phyloP scores from a whole-genome alignment of 495 filamentous ascomycete genomes.

The Xylaria venustula region DNA sequence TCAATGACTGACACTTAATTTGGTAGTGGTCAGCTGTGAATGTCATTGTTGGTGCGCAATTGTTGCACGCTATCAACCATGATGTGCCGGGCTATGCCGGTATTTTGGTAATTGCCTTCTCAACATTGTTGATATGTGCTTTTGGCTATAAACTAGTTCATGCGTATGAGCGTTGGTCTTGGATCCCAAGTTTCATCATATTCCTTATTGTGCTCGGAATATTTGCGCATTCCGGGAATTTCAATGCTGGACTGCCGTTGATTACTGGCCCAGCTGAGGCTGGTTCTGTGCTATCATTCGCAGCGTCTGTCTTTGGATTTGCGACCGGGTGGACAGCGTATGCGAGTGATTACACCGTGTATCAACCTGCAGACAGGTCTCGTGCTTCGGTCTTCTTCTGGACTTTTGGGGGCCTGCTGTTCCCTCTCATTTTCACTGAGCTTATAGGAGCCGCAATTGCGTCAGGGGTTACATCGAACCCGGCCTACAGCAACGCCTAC shows the following conservation, averaged over 20 bases:
- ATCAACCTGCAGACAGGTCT: constrained; percentile 64
- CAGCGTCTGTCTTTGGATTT: constrained; percentile 72
- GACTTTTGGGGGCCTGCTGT: constrained; percentile 67
- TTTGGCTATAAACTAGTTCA: constrained; percentile 85
- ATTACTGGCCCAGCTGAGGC: constrained; percentile 58
- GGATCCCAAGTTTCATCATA: constrained; percentile 74
- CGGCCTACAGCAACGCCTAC: constrained; percentile 63
- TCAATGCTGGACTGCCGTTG: constrained; percentile 65
- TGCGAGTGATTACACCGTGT: constrained; percentile 81
- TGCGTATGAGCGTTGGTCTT: constrained; percentile 73
- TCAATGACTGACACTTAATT: no score
- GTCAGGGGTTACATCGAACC: constrained; percentile 57
- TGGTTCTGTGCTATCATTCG: constrained; percentile 68
- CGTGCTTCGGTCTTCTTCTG: constrained; percentile 63
- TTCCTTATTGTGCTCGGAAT: constrained; percentile 73
- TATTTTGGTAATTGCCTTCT: constrained; percentile 71
- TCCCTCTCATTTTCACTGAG: constrained; percentile 74
- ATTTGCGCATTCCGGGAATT: constrained; percentile 74
- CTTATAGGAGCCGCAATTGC: constrained; percentile 75
- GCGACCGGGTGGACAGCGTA: constrained; percentile 79
- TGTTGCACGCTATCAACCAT: constrained; percentile 72
- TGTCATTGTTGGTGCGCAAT: constrained; percentile 75
- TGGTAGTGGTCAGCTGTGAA: constrained; percentile 58
- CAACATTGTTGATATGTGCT: constrained; percentile 68
- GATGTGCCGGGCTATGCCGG: constrained; percentile 72